Evolutionary conservation across 176 grass and related monocot species (phyloP).

Genomic region (Eremochloa ophiuroides): DNA sequence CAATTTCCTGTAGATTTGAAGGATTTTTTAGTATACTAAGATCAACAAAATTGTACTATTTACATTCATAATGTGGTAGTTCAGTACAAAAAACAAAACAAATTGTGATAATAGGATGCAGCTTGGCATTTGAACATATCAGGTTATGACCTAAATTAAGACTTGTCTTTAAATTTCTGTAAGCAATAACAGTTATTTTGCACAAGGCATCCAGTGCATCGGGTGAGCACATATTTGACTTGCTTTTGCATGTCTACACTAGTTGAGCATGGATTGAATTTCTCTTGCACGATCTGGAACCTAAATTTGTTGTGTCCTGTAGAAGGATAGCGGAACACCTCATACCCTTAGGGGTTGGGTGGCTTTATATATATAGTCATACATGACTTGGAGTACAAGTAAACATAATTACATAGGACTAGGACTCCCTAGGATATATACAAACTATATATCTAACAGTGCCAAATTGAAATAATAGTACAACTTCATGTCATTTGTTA

Average conservation of each 20-base stretch:
- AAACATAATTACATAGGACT: too few species aligned
- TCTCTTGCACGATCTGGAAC: background rate
- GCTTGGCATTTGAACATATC: background rate
- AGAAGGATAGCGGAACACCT: too few species aligned
- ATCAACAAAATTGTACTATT: background rate
- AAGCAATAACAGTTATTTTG: background rate
- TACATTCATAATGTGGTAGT: background rate
- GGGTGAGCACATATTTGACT: background rate
- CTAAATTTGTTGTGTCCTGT: background rate
- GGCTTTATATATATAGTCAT: too few species aligned
- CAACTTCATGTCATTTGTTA: background rate
- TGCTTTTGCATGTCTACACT: background rate
- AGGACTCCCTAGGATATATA: too few species aligned
- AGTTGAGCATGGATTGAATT: background rate
- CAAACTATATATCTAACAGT: too few species aligned
- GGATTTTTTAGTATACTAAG: background rate
- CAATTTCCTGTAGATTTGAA: constrained; percentile 65
- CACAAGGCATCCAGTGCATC: background rate
- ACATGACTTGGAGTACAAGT: too few species aligned
- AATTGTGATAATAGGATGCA: background rate
- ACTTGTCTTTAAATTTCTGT: background rate
- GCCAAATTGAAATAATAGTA: background rate
- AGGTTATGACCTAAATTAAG: background rate
- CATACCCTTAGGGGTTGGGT: too few species aligned
- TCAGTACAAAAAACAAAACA: background rate